A percentile compares a stretch with the other conserved stretches of the same genome.
Evolutionary conservation across 768 basidiomycete genomes (phyloP).

Genomic region (Wakefieldia striispora): DNA sequence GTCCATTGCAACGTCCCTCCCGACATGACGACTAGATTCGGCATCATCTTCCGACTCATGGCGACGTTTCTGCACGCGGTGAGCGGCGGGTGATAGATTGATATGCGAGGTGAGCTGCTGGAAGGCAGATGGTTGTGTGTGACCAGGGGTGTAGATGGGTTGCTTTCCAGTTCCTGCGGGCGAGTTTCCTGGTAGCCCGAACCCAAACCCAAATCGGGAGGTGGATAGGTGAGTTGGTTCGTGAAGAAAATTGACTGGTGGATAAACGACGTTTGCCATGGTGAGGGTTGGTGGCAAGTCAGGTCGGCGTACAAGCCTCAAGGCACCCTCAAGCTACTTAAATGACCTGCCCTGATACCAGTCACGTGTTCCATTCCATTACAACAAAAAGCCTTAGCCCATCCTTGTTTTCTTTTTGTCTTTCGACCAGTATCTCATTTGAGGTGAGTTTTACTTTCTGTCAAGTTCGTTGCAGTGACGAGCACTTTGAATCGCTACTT

Average conservation of each 20-base stretch:
- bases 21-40: conserved; percentile 35
- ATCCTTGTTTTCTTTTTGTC: conserved; percentile 7
- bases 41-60: conserved; percentile 69
- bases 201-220: conserved; percentile 71
- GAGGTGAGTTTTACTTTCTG: conserved; percentile 32
- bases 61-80: conserved; percentile 60
- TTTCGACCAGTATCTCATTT: background rate
- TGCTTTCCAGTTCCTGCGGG: conserved; percentile 49
- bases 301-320: conserved; percentile 9
- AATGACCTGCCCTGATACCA: conserved; percentile 34
- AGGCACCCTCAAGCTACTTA: conserved; percentile 7
- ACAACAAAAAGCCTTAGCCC: conserved; percentile 17
- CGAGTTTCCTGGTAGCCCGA: conserved; percentile 51
- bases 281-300: conserved; percentile 27
- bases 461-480: conserved; percentile 48
- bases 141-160: conserved; percentile 38
- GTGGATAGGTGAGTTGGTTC: conserved; percentile 57
- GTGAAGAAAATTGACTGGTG: conserved; percentile 63
- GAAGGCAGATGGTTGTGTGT: conserved; percentile 45
- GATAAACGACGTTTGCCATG: conserved; percentile 74
- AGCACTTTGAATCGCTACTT: conserved; percentile 86
- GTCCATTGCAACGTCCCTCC: conserved; percentile 75
- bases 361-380: conserved; percentile 34
- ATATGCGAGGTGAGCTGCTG: conserved; percentile 55
- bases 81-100: conserved; percentile 37